Percentiles rank a stretch among this genome's conserved stretches.
phyloP scores from a whole-genome alignment of 2,329 filamentous ascomycete genomes.

The Trichoderma simmonsii region DNA sequence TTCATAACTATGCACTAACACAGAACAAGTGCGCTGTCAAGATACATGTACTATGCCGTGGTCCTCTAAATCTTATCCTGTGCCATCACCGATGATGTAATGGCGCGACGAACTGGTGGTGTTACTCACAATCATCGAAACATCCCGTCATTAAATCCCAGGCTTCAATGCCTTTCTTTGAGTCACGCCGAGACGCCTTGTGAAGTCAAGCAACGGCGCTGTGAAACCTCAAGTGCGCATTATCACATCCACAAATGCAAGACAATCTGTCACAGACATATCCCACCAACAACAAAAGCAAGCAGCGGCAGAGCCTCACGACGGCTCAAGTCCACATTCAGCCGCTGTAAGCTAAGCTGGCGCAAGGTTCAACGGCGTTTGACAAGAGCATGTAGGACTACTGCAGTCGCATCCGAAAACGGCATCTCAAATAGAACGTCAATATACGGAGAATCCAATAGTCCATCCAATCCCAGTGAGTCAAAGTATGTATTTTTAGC shows the following conservation, averaged over 20 bases:
- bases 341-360: background rate
- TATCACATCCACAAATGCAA: background rate
- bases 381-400: background rate
- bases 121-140: background rate
- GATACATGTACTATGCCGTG: background rate
- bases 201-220: background rate
- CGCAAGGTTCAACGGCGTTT: background rate
- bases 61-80: background rate
- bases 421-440: background rate
- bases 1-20: background rate
- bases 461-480: background rate
- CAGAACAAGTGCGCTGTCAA: background rate
- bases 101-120: background rate
- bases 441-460: background rate
- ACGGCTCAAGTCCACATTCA: background rate
- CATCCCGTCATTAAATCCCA: background rate
- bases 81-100: conserved; percentile 3
- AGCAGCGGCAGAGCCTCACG: background rate
- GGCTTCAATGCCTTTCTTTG: background rate
- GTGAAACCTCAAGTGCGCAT: background rate
- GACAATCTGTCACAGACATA: background rate
- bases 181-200: background rate
- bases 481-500: background rate
- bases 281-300: background rate
- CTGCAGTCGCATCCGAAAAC: background rate